Evolutionary conservation across 345 rosid genomes (phyloP).

Genomic region (Chamaenerion angustifolium): DNA sequence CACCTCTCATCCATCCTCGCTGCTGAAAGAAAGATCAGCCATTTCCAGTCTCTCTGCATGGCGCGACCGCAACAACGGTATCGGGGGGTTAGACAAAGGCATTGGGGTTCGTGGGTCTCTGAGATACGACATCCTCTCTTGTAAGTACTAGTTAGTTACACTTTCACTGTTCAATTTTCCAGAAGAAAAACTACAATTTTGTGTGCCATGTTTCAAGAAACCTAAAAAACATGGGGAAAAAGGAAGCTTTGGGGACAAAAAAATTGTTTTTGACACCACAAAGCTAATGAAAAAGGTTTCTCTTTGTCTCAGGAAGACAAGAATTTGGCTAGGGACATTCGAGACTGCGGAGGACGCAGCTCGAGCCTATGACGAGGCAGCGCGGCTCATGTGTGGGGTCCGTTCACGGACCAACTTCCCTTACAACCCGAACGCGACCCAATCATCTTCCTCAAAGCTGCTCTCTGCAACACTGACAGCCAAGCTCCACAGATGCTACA

Average conservation of each 20-base stretch:
- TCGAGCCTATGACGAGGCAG: slow-evolving; percentile 94
- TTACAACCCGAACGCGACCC: slow-evolving; percentile 38
- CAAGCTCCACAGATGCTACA: slow-evolving; percentile 80
- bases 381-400: slow-evolving; percentile 92
- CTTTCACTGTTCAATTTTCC: not conserved
- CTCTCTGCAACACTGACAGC: slow-evolving; percentile 87
- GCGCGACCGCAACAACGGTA: slow-evolving; percentile 95
- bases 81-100: slow-evolving; percentile 96
- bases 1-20: not conserved
- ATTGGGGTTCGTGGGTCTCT: slow-evolving; percentile 99
- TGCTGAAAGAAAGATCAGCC: no score
- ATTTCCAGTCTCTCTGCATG: slow-evolving; percentile 19
- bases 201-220: no score
- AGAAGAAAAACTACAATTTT: no score
- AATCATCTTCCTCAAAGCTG: slow-evolving; percentile 50
- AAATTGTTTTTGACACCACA: no score
- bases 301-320: slow-evolving; percentile 54
- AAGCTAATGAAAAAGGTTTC: no score
- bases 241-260: no score
- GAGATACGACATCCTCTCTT: slow-evolving; percentile 93
- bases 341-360: slow-evolving; percentile 99
- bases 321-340: slow-evolving; percentile 95
- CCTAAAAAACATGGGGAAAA: no score
- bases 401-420: slow-evolving; percentile 93
- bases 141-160: slow-evolving; percentile 20